Evolutionary conservation across 495 filamentous ascomycete genomes (phyloP), one percentile per base, ranked within the genome.

Genomic region (Halenospora varia): DNA sequence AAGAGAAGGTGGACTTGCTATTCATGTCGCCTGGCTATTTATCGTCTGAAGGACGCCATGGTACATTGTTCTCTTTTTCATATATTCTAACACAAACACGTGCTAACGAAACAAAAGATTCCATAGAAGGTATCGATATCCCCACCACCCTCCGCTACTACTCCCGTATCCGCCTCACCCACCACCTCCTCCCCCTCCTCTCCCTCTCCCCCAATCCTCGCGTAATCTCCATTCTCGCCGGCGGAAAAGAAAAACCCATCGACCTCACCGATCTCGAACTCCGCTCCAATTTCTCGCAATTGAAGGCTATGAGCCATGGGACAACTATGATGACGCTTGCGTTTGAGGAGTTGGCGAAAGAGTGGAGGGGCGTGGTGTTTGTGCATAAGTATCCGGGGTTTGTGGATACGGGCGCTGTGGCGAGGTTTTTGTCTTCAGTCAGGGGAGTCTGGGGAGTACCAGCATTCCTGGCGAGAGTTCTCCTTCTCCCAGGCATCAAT

Each of bases 351-450:
- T 48, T 76, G 0, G 69, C 72, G 0, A 50, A 55, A 1, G 29
- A 19, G 0, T 44, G 72, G 23, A 72, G 67, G 0, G 52, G 25
- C 0, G 64, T 75, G 2, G 68, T 64, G 40, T 75, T 72, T 50
- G 58, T 75, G 6, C 73, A 76, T 53, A 63, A 60, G 20, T 76
- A 66, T 55, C 75, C 74, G 2, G 73, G 75, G 1, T 58, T 73
- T 4, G 73, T 76, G 0, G 50, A 57, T 2, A 75, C 75, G 10
- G 61, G 61, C 6, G 55, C 58, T 6, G 11, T 63, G 8, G 57
- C 19, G 13, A 40, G 51, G 18, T 19, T 64, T 13, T 13, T 67
- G 40, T 50, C 20, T 10, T 54, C 55, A 11, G 52, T 48, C 0
- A 60, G 20, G 18, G 64, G 64, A 13, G 25, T 55, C 11, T 53